These are phyloP conservation scores for Chaetothyriales sp. DNA, from an alignment of 2,329 filamentous ascomycete species.

Conservation along the genomic window DNA sequence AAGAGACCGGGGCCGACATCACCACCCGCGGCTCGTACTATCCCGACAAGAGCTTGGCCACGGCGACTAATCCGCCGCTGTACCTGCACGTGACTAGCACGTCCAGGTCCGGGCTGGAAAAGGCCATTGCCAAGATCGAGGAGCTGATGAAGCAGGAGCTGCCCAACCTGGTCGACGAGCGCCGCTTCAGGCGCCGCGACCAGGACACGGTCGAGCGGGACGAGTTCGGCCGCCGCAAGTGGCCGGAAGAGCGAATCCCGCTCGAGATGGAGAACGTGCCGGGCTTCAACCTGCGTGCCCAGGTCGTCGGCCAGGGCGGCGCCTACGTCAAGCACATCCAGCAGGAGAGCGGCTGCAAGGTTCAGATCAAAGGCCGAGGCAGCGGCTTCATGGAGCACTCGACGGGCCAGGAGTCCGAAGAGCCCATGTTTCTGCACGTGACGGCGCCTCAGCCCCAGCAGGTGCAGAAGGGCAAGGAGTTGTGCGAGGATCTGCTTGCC, in stretches of 20 bases:
- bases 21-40: constrained; percentile 94
- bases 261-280: constrained; percentile 81
- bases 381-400: constrained; percentile 86
- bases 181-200: constrained; percentile 75
- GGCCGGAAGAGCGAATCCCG: constrained; percentile 91
- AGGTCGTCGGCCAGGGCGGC: constrained; percentile 88
- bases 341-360: constrained; percentile 83
- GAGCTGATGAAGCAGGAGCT: constrained; percentile 94
- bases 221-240: constrained; percentile 92
- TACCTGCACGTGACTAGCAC: constrained; percentile 94
- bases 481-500: constrained; percentile 74
- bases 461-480: constrained; percentile 72
- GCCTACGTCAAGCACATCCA: constrained; percentile 98
- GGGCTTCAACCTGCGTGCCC: constrained; percentile 89
- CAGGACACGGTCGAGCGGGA: constrained; percentile 73
- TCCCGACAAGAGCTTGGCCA: constrained; percentile 95
- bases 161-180: constrained; percentile 86
- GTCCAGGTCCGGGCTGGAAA: constrained; percentile 77
- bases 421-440: constrained; percentile 93
- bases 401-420: constrained; percentile 82
- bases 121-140: constrained; percentile 75
- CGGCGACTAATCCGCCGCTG: constrained; percentile 74
- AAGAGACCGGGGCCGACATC: constrained; percentile 99
- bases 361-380: constrained; percentile 94
- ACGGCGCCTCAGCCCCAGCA: constrained; percentile 81